These are phyloP conservation scores for Hibiscus syriacus DNA, from an alignment of 345 rosid genomes.

Conservation along the genomic window DNA sequence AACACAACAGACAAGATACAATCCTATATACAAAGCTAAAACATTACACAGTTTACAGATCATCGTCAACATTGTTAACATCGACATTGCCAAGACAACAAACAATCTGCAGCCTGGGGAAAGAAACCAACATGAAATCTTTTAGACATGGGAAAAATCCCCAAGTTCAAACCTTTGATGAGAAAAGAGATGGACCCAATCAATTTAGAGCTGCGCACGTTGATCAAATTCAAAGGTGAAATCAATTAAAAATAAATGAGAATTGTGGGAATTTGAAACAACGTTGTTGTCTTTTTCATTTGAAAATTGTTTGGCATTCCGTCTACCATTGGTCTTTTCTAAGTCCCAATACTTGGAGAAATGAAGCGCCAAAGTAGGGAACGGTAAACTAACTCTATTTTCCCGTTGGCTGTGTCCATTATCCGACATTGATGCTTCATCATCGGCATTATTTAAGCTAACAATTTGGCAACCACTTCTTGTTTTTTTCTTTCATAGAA, in stretches of 20 bases:
- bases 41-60: neutral
- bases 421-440: slow-evolving; percentile 19
- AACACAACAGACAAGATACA: neutral
- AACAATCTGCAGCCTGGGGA: neutral
- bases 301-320: slow-evolving; percentile 13
- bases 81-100: neutral
- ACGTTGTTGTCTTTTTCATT: neutral
- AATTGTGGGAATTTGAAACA: neutral
- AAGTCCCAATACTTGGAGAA: slow-evolving; percentile 4
- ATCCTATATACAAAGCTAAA: neutral
- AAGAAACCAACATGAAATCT: neutral
- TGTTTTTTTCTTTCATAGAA: too few species aligned
- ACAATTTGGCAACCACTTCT: too few species aligned
- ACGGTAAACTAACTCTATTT: neutral
- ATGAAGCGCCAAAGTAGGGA: neutral
- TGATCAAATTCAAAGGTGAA: neutral
- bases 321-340: slow-evolving; percentile 19
- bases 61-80: neutral
- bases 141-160: neutral
- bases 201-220: slow-evolving; percentile 16
- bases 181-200: neutral
- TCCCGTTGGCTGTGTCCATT: slow-evolving; percentile 10
- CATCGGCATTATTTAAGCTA: neutral
- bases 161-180: slow-evolving; percentile 11
- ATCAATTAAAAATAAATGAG: neutral